phyloP scores from a whole-genome alignment of 495 filamentous ascomycete species.

The Aspergillus saccharolyticus region DNA sequence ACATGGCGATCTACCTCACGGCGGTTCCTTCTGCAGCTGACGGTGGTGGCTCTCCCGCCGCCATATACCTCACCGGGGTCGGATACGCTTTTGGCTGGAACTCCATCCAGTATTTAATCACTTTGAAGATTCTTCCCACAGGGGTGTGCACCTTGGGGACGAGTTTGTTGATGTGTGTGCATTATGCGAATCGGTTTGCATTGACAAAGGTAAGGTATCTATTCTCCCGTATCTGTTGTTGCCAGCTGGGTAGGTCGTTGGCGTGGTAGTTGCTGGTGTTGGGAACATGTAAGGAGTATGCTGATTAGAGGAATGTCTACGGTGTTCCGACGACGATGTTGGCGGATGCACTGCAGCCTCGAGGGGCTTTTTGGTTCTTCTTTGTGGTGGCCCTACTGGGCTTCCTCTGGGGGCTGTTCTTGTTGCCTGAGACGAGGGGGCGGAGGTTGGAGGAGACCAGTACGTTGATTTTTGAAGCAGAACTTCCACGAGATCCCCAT shows the following conservation, averaged over 20 bases:
- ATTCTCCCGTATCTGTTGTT: too few species aligned
- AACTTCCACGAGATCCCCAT: too few species aligned
- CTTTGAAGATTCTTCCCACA: slow-evolving; percentile 61
- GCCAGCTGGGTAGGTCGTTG: too few species aligned
- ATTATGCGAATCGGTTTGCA: slow-evolving; percentile 61
- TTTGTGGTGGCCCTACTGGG: slow-evolving; percentile 41
- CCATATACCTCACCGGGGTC: slow-evolving; percentile 52
- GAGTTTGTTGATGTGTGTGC: slow-evolving; percentile 36
- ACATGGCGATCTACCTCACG: slow-evolving; percentile 56
- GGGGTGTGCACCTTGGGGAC: slow-evolving; percentile 20
- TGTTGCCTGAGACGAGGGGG: background rate
- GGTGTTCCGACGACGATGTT: slow-evolving; percentile 41
- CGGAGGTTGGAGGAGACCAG: background rate
- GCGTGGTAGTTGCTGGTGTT: too few species aligned
- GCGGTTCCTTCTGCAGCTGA: background rate
- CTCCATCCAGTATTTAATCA: slow-evolving; percentile 62
- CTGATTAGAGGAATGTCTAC: background rate
- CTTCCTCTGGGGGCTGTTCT: background rate
- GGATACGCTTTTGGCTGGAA: slow-evolving; percentile 68
- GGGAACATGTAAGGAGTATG: too few species aligned
- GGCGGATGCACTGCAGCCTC: slow-evolving; percentile 25
- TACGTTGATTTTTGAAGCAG: background rate
- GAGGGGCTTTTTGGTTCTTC: slow-evolving; percentile 59
- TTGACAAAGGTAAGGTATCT: slow-evolving; percentile 23
- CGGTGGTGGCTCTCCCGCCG: slow-evolving; percentile 23